Evolutionary conservation across 176 grass and related monocot species (phyloP).

Genomic region (Lolium perenne): DNA sequence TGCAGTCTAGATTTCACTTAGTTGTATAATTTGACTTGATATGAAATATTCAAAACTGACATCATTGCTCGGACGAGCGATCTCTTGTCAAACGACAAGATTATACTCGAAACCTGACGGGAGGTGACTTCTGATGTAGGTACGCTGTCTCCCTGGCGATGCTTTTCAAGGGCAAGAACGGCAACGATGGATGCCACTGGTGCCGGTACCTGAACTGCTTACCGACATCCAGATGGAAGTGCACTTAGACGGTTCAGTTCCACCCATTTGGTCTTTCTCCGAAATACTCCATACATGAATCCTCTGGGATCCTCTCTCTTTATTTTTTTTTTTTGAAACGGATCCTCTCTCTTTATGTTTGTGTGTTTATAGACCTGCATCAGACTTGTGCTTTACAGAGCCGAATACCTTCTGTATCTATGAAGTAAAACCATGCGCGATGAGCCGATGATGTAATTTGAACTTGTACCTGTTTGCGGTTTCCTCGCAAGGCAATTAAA

Average conservation of each 20-base stretch:
- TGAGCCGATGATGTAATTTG: not conserved
- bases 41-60: not conserved
- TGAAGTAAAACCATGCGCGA: not conserved
- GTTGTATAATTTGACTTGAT: not conserved
- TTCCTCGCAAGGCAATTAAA: not conserved
- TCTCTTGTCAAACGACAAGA: not conserved
- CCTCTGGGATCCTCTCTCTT: not conserved
- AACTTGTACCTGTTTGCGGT: slow-evolving; percentile 22
- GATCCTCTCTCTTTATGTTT: not conserved
- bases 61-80: not conserved
- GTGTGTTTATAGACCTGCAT: slow-evolving; percentile 29
- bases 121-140: slow-evolving; percentile 43
- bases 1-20: not conserved
- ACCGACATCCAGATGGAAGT: slow-evolving; percentile 88
- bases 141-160: slow-evolving; percentile 63
- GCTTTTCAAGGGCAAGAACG: slow-evolving; percentile 96
- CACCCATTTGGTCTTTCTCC: not conserved
- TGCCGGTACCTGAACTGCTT: slow-evolving; percentile 91
- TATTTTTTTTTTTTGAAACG: no score
- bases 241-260: slow-evolving; percentile 18
- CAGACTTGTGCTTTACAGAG: not conserved
- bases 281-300: slow-evolving; percentile 4
- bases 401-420: not conserved
- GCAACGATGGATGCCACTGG: slow-evolving; percentile 88
- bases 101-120: slow-evolving; percentile 24